Evolutionary conservation across 768 basidiomycete genomes (phyloP).

Genomic region (Lactarius pseudohatsudake): DNA sequence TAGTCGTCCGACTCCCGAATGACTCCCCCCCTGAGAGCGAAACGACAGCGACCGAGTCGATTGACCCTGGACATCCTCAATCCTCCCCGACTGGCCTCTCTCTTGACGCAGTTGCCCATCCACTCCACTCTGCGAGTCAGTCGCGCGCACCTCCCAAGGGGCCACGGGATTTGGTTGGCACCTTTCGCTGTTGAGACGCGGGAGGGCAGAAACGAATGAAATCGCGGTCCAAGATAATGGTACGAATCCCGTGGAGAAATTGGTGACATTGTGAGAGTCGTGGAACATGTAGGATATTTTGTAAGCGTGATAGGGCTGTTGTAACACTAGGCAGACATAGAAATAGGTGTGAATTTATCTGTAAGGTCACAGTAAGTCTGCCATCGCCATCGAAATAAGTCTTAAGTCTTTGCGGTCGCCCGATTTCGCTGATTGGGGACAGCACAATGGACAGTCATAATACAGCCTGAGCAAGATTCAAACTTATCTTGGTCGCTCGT

Average conservation of each 20-base stretch:
- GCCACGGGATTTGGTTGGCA: neutral
- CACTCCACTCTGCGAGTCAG: neutral
- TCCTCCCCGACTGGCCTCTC: no score
- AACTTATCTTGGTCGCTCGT: no score
- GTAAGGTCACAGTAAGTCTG: neutral
- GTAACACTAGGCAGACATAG: neutral
- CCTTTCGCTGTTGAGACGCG: neutral
- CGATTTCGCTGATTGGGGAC: no score
- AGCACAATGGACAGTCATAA: no score
- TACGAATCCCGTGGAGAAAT: slow-evolving; percentile 2
- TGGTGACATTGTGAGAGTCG: neutral
- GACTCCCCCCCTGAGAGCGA: neutral
- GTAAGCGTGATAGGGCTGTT: neutral
- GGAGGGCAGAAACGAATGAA: neutral
- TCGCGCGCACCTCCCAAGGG: neutral
- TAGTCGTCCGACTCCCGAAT: neutral
- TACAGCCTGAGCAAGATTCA: no score
- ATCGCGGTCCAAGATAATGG: neutral
- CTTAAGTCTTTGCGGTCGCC: no score
- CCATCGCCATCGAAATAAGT: neutral
- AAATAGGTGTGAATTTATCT: neutral
- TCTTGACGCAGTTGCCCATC: neutral
- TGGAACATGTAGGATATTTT: neutral
- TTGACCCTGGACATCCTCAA: neutral
- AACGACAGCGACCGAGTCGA: neutral